A percentile compares a stretch with the other conserved stretches of the same genome.
phyloP scores from a whole-genome alignment of 116 monocot species.

The Dioscorea cayenensis region DNA sequence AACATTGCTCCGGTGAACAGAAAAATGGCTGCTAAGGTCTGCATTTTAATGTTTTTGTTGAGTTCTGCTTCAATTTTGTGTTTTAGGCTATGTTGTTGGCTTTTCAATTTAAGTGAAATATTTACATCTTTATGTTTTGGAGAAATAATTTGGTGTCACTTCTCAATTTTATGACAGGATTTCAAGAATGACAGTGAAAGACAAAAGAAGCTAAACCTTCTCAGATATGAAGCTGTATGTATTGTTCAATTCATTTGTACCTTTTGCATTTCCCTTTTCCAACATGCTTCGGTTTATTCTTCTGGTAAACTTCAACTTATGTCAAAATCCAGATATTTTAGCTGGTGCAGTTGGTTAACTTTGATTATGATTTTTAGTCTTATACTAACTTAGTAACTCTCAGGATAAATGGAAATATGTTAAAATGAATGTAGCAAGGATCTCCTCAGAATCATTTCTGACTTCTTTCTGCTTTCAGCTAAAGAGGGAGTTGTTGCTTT shows the following conservation, averaged over 20 bases:
- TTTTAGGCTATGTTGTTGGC: not conserved
- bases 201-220: constrained; percentile 69
- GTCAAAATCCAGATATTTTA: not conserved
- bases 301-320: not conserved
- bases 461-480: constrained; percentile 34
- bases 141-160: not conserved
- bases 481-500: constrained; percentile 66
- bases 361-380: not conserved
- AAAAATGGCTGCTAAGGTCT: constrained; percentile 47
- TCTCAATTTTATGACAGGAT: constrained; percentile 43
- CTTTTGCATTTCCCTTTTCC: not conserved
- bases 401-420: not conserved
- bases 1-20: constrained; percentile 50
- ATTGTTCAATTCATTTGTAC: not conserved
- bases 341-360: not conserved
- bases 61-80: not conserved
- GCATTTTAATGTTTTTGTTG: constrained; percentile 2
- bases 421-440: not conserved
- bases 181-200: constrained; percentile 62
- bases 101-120: not conserved
- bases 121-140: not conserved
- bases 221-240: constrained; percentile 78
- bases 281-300: not conserved
- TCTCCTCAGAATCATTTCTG: not conserved
- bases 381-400: not conserved